A percentile compares a stretch with the other conserved stretches of the same genome.
Conservation (phyloP, 2,329 filamentous ascomycete genomes). For the Pseudonectria foliicola region DNA sequence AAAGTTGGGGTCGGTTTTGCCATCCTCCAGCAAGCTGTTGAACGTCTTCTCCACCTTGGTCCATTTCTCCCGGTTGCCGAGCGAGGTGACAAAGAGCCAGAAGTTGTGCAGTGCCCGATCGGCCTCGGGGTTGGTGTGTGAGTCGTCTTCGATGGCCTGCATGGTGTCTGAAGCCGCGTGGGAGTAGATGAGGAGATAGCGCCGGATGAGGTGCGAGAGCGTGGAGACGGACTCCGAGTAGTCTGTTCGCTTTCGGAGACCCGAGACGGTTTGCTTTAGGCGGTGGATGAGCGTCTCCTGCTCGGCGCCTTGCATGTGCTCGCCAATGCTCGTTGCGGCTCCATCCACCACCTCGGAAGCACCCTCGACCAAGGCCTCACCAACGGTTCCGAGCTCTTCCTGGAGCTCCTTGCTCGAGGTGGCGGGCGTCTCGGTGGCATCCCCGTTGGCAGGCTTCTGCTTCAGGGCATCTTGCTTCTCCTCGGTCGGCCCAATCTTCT, state of each 20-base stretch:
- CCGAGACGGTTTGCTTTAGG: conserved; percentile 67
- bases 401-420: conserved; percentile 59
- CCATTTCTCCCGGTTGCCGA: conserved; percentile 72
- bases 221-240: conserved; percentile 84
- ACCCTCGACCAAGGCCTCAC: conserved; percentile 46
- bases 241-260: conserved; percentile 67
- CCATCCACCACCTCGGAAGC: conserved; percentile 46
- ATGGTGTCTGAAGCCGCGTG: conserved; percentile 62
- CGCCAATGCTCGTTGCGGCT: conserved; percentile 61
- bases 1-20: conserved; percentile 72
- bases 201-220: conserved; percentile 65
- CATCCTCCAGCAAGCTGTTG: conserved; percentile 64
- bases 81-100: conserved; percentile 72
- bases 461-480: conserved; percentile 49
- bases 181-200: conserved; percentile 73
- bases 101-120: conserved; percentile 72
- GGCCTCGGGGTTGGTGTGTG: conserved; percentile 65
- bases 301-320: conserved; percentile 67
- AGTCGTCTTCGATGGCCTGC: conserved; percentile 59
- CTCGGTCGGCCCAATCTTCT: conserved; percentile 39
- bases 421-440: conserved; percentile 22
- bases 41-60: conserved; percentile 63
- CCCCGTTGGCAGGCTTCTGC: conserved; percentile 17
- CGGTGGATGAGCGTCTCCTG: conserved; percentile 66
- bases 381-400: conserved; percentile 47